These are phyloP conservation scores for Cladosporium sp. DNA, from an alignment of 2,329 filamentous ascomycete species.

Conservation along the genomic window DNA sequence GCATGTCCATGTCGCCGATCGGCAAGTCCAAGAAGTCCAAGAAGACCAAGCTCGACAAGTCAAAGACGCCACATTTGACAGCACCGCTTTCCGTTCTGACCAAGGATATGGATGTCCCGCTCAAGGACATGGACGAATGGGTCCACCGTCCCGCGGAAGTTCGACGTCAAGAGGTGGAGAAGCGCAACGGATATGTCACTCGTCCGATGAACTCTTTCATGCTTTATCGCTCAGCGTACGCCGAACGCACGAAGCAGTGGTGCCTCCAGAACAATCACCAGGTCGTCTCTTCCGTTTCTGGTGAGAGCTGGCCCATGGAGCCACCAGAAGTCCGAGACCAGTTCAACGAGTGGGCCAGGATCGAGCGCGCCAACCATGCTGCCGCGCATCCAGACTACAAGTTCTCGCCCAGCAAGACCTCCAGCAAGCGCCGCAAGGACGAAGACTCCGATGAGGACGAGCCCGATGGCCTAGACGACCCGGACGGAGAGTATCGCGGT, in stretches of 20 bases:
- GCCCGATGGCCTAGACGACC: constrained; percentile 29
- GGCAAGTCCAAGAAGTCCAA: constrained; percentile 38
- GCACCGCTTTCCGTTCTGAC: constrained; percentile 67
- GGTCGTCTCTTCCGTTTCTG: constrained; percentile 80
- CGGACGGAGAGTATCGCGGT: constrained; percentile 28
- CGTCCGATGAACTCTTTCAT: constrained; percentile 98
- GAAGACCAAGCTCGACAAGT: constrained; percentile 38
- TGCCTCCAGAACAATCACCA: constrained; percentile 89
- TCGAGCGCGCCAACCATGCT: constrained; percentile 79
- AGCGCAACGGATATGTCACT: constrained; percentile 72
- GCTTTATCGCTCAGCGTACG: constrained; percentile 89
- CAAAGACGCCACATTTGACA: constrained; percentile 50
- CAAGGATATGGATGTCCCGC: constrained; percentile 54
- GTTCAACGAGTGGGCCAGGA: constrained; percentile 71
- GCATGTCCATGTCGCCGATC: constrained; percentile 28
- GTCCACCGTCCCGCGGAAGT: constrained; percentile 65
- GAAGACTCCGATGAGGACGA: constrained; percentile 30
- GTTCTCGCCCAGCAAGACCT: constrained; percentile 75
- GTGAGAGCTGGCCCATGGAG: constrained; percentile 79
- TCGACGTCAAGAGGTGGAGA: constrained; percentile 61
- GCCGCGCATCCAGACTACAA: constrained; percentile 87
- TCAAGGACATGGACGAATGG: constrained; percentile 74
- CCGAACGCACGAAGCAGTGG: constrained; percentile 76
- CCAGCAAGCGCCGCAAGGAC: constrained; percentile 44
- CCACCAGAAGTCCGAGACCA: constrained; percentile 62